Conservation (phyloP, 345 rosid genomes). For the Combretum micranthum region DNA sequence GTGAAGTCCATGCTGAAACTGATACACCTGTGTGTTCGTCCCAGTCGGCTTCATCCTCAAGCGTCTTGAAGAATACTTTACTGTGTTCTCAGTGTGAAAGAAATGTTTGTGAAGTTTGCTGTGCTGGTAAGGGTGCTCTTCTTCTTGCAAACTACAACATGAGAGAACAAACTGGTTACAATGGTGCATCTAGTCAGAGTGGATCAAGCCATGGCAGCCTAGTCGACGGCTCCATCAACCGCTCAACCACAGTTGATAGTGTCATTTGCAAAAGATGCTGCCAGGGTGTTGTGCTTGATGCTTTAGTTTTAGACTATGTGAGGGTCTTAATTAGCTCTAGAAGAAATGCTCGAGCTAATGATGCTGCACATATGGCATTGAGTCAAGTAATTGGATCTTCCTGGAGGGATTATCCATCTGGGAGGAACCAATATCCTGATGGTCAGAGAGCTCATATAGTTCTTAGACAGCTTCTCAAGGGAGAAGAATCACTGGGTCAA, state of each 20-base stretch:
- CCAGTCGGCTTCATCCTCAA: conserved; percentile 27
- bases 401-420: conserved; percentile 28
- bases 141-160: conserved; percentile 42
- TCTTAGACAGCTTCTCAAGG: conserved; percentile 44
- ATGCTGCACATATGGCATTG: conserved; percentile 61
- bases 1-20: conserved; percentile 66
- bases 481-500: conserved; percentile 84
- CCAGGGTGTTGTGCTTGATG: conserved; percentile 59
- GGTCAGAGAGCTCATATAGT: conserved; percentile 19
- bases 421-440: conserved; percentile 30
- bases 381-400: conserved; percentile 51
- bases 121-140: conserved; percentile 90
- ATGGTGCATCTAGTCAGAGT: conserved; percentile 37
- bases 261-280: conserved; percentile 76
- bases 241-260: conserved; percentile 42
- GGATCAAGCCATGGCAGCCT: conserved; percentile 57
- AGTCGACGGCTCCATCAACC: conserved; percentile 44
- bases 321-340: conserved; percentile 77
- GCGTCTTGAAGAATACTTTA: conserved; percentile 37
- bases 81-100: conserved; percentile 62
- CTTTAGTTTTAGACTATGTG: conserved; percentile 71
- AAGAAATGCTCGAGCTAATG: conserved; percentile 63
- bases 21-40: conserved; percentile 25
- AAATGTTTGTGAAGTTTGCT: conserved; percentile 78
- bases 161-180: conserved; percentile 36